phyloP scores from a whole-genome alignment of 768 basidiomycete species.

The Collybiopsis confluens region DNA sequence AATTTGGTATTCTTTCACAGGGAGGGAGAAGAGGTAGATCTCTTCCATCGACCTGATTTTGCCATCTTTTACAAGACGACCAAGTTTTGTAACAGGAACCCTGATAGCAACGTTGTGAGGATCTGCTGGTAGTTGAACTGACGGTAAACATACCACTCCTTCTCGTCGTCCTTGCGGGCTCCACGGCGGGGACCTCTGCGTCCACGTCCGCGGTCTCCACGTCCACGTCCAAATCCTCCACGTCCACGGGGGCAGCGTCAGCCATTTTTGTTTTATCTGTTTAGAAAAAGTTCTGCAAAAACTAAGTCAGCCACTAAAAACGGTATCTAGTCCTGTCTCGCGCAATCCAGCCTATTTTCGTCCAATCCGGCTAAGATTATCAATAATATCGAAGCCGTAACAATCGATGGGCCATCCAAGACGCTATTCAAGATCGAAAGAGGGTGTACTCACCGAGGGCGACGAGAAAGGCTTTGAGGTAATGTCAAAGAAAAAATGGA shows the following conservation, averaged over 20 bases:
- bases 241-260: slow-evolving; percentile 71
- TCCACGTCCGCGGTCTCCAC: slow-evolving; percentile 88
- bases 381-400: not conserved
- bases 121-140: not conserved
- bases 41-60: slow-evolving; percentile 99
- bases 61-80: slow-evolving; percentile 97
- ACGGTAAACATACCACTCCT: slow-evolving; percentile 80
- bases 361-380: not conserved
- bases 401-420: not conserved
- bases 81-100: slow-evolving; percentile 98
- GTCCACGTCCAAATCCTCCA: slow-evolving; percentile 79
- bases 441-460: slow-evolving; percentile 3
- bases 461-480: slow-evolving; percentile 4
- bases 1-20: slow-evolving; percentile 99
- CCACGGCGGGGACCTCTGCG: slow-evolving; percentile 91
- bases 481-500: not conserved
- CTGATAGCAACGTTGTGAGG: slow-evolving; percentile 37
- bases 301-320: slow-evolving; percentile 20
- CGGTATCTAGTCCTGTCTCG: slow-evolving; percentile 36
- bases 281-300: slow-evolving; percentile 15
- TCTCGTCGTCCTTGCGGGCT: slow-evolving; percentile 98
- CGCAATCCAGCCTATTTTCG: slow-evolving; percentile 44
- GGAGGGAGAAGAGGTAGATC: slow-evolving; percentile 99
- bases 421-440: not conserved
- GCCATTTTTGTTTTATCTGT: slow-evolving; percentile 55